Base-by-base conservation (phyloP, 176 grass and related monocot species). In the Bothriochloa decipiens region DNA sequence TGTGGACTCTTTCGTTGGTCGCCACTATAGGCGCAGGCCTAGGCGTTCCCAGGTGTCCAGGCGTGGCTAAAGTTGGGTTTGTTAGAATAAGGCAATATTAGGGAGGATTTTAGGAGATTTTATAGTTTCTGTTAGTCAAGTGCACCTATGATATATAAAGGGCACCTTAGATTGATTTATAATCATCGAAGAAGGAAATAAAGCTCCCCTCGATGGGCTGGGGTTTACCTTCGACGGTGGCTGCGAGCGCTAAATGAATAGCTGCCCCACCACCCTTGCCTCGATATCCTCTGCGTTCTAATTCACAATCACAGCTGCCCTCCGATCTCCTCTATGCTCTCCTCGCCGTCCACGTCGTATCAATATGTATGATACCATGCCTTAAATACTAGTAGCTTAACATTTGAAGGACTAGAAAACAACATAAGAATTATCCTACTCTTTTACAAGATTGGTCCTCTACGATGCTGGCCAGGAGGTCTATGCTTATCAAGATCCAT, bases 391-490 rank as follows among this genome's bases (percentile, higher is more conserved):
- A 49, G n/a, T 81, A 40, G 29, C 28, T 50, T 75, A 89, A 27
- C 23, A 53, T 85, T 76, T 66, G n/a, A 85, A 76, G 52, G 40
- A 75, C 33, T 69, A 70, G 32, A 29, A 81, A 68, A 81, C 26
- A 33, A 18, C 12, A 45, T 76, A 82, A 87, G n/a, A 28, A 17
- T 33, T 70, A 29, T 26, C 43, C 36, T 81, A 68, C 14, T 18
- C 8, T 70, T 11, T 79, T 82, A 88, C 82, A 86, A 97, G 95
- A 95, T 97, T 58, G 95, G 95, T 81, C 95, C 95, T 14, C 80
- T 97, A 23, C 84, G 95, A 55, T 97, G 95, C 81, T 97, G 95
- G 95, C 95, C 95, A 49, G 95, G 95, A 50, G 95, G 95, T 73
- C 71, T 97, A 72, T 95, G 95, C 77, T 77, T 97, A 60, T 97